Evolutionary conservation across 2,329 filamentous ascomycete genomes (phyloP).

Genomic region (Grosmannia serpens): DNA sequence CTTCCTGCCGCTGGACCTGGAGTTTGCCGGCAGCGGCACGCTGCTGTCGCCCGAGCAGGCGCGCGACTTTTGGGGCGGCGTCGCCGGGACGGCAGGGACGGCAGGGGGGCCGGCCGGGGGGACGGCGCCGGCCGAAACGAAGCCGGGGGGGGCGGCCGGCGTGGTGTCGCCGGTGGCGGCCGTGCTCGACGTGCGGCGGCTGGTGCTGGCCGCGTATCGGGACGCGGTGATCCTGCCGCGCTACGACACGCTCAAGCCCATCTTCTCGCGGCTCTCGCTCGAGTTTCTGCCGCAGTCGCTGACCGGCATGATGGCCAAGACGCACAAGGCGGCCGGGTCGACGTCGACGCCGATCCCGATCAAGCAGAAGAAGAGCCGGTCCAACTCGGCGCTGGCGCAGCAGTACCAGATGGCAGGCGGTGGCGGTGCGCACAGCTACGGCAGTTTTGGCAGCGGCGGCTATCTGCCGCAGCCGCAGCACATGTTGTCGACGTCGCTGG

Average conservation of each 20-base stretch:
- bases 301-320: slow-evolving; percentile 31
- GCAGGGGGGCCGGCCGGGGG: background rate
- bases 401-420: background rate
- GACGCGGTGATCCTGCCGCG: slow-evolving; percentile 81
- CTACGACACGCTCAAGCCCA: slow-evolving; percentile 77
- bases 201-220: slow-evolving; percentile 79
- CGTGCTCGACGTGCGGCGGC: slow-evolving; percentile 73
- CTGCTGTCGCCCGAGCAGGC: slow-evolving; percentile 71
- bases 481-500: slow-evolving; percentile 36
- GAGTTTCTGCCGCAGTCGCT: slow-evolving; percentile 56
- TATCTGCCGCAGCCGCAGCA: slow-evolving; percentile 17
- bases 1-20: slow-evolving; percentile 83
- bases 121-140: background rate
- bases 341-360: slow-evolving; percentile 41
- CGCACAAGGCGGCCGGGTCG: background rate
- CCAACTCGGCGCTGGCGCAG: slow-evolving; percentile 10
- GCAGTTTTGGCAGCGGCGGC: slow-evolving; percentile 13
- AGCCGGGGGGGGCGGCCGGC: background rate
- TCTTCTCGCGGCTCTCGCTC: slow-evolving; percentile 80
- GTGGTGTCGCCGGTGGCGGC: slow-evolving; percentile 34
- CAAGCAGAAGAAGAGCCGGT: slow-evolving; percentile 19
- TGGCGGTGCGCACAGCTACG: slow-evolving; percentile 4
- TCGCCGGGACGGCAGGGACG: slow-evolving; percentile 24
- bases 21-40: slow-evolving; percentile 75
- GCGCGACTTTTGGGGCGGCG: slow-evolving; percentile 79